phyloP scores from a whole-genome alignment of 306 rosid species.

The Casuarina cunninghamiana region DNA sequence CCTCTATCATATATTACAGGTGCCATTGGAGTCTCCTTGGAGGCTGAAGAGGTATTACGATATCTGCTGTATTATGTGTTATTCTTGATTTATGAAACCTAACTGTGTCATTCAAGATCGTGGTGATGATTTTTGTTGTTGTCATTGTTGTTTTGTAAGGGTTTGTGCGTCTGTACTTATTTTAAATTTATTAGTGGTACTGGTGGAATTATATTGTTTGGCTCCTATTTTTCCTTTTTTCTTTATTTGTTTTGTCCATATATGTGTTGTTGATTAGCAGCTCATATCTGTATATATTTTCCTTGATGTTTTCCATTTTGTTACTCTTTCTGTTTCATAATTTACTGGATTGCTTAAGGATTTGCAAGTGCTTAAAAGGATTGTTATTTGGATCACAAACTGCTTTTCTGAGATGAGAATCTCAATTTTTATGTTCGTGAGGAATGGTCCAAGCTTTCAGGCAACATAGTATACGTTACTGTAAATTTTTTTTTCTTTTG shows the following conservation, averaged over 20 bases:
- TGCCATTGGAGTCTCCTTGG: constrained; percentile 72
- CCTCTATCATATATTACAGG: constrained; percentile 68
- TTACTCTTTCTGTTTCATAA: background rate
- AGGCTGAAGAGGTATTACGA: constrained; percentile 66
- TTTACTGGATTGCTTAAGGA: background rate
- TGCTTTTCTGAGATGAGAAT: background rate
- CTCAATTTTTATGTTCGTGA: background rate
- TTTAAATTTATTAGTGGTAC: background rate
- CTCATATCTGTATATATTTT: background rate
- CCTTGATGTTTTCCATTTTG: background rate
- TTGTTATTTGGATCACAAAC: background rate
- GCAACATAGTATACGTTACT: background rate
- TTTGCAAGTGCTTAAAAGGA: background rate
- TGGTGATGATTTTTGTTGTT: background rate
- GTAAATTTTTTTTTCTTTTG: background rate
- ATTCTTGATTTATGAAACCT: background rate
- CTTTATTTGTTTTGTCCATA: background rate
- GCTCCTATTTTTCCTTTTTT: background rate
- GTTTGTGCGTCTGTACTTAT: background rate
- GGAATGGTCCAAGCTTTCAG: background rate
- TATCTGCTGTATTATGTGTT: background rate
- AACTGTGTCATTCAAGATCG: background rate
- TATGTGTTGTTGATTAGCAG: background rate
- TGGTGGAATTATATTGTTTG: background rate
- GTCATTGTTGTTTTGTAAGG: background rate